Conservation (phyloP, 2,329 filamentous ascomycete genomes). For the Ramichloridium luteum region DNA sequence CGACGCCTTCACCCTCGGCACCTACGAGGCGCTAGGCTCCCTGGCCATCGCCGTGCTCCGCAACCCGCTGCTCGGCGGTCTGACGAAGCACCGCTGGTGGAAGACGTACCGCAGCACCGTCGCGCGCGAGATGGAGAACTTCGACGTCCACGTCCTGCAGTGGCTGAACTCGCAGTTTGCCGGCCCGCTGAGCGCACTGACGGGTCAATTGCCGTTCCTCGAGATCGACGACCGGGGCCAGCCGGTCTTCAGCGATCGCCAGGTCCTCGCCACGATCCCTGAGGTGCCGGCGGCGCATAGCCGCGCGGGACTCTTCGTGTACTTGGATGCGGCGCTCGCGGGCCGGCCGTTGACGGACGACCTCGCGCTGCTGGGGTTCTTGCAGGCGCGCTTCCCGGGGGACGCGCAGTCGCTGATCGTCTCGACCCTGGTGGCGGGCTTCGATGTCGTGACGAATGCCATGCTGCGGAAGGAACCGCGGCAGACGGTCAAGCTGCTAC, state of each 20-base stretch:
- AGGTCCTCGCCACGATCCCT: constrained; percentile 19
- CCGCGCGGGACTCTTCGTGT: constrained; percentile 71
- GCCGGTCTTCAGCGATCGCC: constrained; percentile 48
- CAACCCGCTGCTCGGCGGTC: constrained; percentile 15
- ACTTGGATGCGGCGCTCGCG: constrained; percentile 69
- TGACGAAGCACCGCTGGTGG: constrained; percentile 22
- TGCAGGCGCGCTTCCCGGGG: constrained; percentile 76
- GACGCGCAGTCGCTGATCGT: constrained; percentile 66
- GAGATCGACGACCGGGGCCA: constrained; percentile 56
- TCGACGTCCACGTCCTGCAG: constrained; percentile 23
- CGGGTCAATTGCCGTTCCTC: constrained; percentile 42
- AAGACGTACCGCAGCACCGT: constrained; percentile 15
- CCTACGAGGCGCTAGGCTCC: constrained; percentile 11
- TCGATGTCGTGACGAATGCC: constrained; percentile 79
- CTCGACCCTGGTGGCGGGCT: constrained; percentile 76
- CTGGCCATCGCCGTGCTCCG: constrained; percentile 14
- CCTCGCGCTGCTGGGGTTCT: constrained; percentile 59
- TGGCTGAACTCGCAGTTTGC: constrained; percentile 22
- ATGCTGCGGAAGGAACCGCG: constrained; percentile 57
- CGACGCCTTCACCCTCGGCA: constrained; percentile 9
- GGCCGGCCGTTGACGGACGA: constrained; percentile 78
- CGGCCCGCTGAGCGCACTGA: constrained; percentile 19
- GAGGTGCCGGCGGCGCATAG: constrained; percentile 64
- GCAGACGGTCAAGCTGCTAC: constrained; percentile 56
- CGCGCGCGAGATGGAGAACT: constrained; percentile 21